phyloP scores from a whole-genome alignment of 768 basidiomycete species.

The Pleurotus tuoliensis region DNA sequence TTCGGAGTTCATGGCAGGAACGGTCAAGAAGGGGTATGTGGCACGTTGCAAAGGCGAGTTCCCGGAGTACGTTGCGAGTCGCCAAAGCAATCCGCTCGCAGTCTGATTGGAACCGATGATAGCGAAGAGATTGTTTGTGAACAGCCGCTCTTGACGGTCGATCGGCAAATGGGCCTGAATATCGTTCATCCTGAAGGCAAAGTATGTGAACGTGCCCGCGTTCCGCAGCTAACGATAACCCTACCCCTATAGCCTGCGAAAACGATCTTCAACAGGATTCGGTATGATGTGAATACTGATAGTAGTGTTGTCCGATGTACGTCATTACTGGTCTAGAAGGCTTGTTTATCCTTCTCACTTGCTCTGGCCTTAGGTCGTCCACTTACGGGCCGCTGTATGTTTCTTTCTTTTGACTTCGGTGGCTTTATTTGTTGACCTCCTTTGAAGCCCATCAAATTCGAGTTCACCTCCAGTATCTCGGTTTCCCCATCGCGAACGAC shows the following conservation, averaged over 20 bases:
- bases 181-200: constrained; percentile 95
- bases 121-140: constrained; percentile 85
- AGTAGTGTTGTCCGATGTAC: constrained; percentile 86
- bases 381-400: constrained; percentile 88
- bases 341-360: constrained; percentile 7
- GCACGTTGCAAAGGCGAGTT: constrained; percentile 86
- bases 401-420: constrained; percentile 3
- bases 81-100: not conserved
- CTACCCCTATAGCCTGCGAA: constrained; percentile 60
- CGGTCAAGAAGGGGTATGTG: constrained; percentile 88
- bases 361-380: constrained; percentile 59
- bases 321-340: constrained; percentile 14
- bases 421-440: constrained; percentile 6
- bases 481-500: constrained; percentile 92
- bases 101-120: not conserved
- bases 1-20: constrained; percentile 76
- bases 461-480: constrained; percentile 94
- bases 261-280: constrained; percentile 81
- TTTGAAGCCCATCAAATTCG: constrained; percentile 89
- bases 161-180: constrained; percentile 95
- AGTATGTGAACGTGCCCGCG: constrained; percentile 34
- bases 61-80: constrained; percentile 57
- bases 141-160: constrained; percentile 84
- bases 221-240: not conserved
- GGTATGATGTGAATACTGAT: constrained; percentile 75